Evolutionary conservation across 768 basidiomycete genomes (phyloP), one percentile per base, ranked within the genome.

Genomic region (Lentinus brumalis): DNA sequence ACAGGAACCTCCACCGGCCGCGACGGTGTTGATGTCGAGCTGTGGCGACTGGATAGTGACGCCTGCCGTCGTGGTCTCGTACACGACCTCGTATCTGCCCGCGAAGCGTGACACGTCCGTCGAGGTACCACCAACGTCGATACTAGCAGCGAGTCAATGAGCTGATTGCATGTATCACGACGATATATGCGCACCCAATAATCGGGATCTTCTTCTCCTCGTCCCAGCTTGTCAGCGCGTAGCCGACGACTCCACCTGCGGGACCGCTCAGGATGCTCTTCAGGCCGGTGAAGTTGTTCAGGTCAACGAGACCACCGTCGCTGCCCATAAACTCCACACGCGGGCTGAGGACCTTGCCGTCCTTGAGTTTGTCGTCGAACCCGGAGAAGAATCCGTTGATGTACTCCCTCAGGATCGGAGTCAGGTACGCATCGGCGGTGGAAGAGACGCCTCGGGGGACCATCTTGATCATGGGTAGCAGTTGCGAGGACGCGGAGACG

Each of bases 311-410:
- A 7, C 92, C 92, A 5, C 94, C 96, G 68, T 98, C 96, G 56
- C 90, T 92, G 39, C 89, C 90, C 96, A 98, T 98, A 70, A 98
- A 98, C 70, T 96, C 94, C 35, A 97, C 94, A 2, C 92, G 77
- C 1, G 87, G 86, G 58, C 84, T 86, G 42, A 76, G 75, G 58
- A 85, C 57, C 14, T 73, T 74, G 4, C 88, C 86, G 62, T 86
- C 86, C 69, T 79, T 80, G 61, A 94, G 78, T 67, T 87, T 86
- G 44, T 78, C 80, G 61, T 96, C 93, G 67, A 98, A 97, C 0
- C 94, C 94, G 40, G 77, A 74, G 74, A 95, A 96, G 79, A 98
- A 98, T 0, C 94, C 94, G 62, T 94, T 90, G 4, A 98, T 81
- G 69, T 98, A 98, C 12, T 86, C 82, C 10, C 80, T 74, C 29